Base-by-base conservation (phyloP, 2,329 filamentous ascomycete genomes). In the Botrytis pseudocinerea region DNA sequence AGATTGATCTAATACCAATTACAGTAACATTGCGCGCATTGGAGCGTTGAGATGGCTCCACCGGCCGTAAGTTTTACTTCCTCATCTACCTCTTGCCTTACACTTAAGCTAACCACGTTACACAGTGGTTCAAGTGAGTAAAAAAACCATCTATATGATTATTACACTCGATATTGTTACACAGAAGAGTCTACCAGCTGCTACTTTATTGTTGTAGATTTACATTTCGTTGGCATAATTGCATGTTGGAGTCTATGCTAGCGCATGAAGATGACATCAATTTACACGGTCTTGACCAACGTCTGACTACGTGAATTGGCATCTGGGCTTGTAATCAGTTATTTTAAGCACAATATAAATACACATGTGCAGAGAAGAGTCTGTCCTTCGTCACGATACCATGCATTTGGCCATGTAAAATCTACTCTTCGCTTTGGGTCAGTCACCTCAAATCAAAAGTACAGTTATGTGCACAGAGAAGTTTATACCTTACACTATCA, bases 71-170 rank as follows among this genome's bases (percentile, higher is more conserved):
- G 61, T 44, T 44, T 44, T 2, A 63, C 40, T 32, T 18, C n/a
- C 8, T 2, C 61, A 28, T 63, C 16, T n/a, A 44, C n/a, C 8
- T 44, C 44, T 63, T n/a, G 25, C 61, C 38, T 63, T 32, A 44
- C 16, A 44, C 61, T 44, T 22, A 18, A 22, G 18, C 16, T 44
- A 1, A 63, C 16, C 10, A 32, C 14, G 4, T 63, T 63, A 4
- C 10, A 63, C 10, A 63, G 14, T 1, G 16, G 10, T 9, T 28
- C 38, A 42, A 28, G 6, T 62, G 32, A 44, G 61, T 63, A 63
- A 44, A 20, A 0, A 35, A 1, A 4, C 6, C 0, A 2, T 32
- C 18, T 32, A 3, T 32, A 10, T 5, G 8, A 32, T 44, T 32
- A 4, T 2, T 18, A 14, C 12, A 32, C 18, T 14, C 40, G 8